Evolutionary conservation across 2,329 filamentous ascomycete species (phyloP).

Genomic region (Didymella keratinophila): DNA sequence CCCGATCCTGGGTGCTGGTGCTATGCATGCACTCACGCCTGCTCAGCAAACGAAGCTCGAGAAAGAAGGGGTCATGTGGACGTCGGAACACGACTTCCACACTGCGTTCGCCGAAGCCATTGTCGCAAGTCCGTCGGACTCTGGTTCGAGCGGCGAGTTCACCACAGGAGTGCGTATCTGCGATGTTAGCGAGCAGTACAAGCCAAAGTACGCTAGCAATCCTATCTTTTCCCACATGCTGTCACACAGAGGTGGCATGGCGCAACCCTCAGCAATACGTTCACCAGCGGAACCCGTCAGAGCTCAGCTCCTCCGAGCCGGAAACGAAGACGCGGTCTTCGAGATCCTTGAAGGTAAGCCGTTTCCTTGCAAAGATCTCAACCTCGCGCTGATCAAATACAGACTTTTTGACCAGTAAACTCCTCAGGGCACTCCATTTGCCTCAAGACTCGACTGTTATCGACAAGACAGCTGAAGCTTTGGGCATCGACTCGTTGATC

Average conservation of each 20-base stretch:
- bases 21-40: neutral
- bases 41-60: conserved; percentile 34
- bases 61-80: conserved; percentile 13
- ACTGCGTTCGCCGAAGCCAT: conserved; percentile 26
- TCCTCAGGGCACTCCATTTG: conserved; percentile 12
- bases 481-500: conserved; percentile 46
- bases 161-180: conserved; percentile 7
- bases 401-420: neutral
- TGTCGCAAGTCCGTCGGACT: neutral
- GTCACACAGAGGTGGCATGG: neutral
- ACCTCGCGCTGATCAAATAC: neutral
- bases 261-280: neutral
- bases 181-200: neutral
- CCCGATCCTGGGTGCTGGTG: conserved; percentile 53
- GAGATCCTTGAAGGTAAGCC: neutral
- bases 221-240: conserved; percentile 12
- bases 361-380: neutral
- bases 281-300: neutral
- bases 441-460: neutral
- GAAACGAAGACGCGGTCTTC: neutral
- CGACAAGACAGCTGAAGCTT: neutral
- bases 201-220: neutral
- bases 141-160: conserved; percentile 1
- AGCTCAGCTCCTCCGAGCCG: neutral
- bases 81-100: conserved; percentile 29